Percentiles rank a stretch among this genome's conserved stretches.
Conservation (phyloP, 257 asterid genomes). For the Solanum ossicruentum region DNA sequence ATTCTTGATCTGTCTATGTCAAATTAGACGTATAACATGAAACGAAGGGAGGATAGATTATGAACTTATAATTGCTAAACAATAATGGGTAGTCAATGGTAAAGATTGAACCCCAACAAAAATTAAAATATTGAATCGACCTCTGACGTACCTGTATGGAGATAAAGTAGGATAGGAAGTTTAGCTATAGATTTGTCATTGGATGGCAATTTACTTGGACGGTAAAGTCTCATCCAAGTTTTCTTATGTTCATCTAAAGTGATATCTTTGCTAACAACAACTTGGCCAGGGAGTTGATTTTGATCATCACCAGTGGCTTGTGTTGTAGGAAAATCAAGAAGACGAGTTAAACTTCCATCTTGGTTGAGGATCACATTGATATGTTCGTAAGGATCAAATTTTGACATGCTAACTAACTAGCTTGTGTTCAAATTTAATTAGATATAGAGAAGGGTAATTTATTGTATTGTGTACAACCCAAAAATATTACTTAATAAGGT, state of each 20-base stretch:
- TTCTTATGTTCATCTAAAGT: constrained; percentile 37
- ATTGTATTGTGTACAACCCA: not conserved
- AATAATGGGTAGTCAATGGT: not conserved
- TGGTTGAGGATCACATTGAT: constrained; percentile 30
- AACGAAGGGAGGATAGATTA: not conserved
- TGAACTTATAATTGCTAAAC: not conserved
- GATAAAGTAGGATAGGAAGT: constrained; percentile 61
- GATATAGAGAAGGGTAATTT: not conserved
- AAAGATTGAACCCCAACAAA: not conserved
- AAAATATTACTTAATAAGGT: not conserved
- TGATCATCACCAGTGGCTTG: constrained; percentile 58
- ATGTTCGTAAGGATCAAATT: constrained; percentile 76
- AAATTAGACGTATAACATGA: not conserved
- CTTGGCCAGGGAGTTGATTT: constrained; percentile 9
- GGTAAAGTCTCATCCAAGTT: constrained; percentile 72
- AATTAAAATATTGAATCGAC: not conserved
- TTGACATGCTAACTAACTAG: constrained; percentile 23
- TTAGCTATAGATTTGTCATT: constrained; percentile 36
- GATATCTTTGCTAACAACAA: constrained; percentile 71
- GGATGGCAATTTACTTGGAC: constrained; percentile 44
- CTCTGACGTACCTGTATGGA: constrained; percentile 50
- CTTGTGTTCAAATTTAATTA: not conserved
- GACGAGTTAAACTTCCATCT: constrained; percentile 70
- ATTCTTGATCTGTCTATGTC: fast-evolving
- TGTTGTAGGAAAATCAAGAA: constrained; percentile 39